Evolutionary conservation across 1,284 basidiomycete genomes (phyloP).

Genomic region (Ceratobasidium sp.): DNA sequence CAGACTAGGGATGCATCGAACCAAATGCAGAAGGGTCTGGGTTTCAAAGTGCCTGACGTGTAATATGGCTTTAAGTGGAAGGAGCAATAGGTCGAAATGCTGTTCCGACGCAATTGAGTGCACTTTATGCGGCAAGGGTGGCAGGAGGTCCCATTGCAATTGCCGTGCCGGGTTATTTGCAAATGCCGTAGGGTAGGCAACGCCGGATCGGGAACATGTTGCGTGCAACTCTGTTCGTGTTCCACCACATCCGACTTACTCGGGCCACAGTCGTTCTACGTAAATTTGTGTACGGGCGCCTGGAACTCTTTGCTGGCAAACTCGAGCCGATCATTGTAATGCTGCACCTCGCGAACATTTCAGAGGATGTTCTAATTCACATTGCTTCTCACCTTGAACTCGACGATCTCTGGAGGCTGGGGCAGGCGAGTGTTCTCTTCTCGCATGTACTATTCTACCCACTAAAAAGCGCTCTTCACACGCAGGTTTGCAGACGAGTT

Average conservation of each 20-base stretch:
- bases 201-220: neutral
- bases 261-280: neutral
- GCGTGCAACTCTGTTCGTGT: slow-evolving; percentile 3
- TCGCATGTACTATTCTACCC: neutral
- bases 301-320: neutral
- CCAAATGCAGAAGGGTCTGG: neutral
- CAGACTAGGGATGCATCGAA: neutral
- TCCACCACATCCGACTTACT: slow-evolving; percentile 10
- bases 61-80: neutral
- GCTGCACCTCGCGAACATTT: slow-evolving; percentile 20
- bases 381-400: slow-evolving; percentile 33
- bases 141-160: neutral
- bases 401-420: slow-evolving; percentile 40
- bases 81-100: too few relatives aligned
- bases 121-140: neutral
- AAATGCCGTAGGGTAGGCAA: neutral
- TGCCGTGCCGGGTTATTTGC: slow-evolving; percentile 1
- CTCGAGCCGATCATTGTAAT: slow-evolving; percentile 21
- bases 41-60: neutral
- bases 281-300: neutral
- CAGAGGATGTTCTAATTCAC: slow-evolving; percentile 33
- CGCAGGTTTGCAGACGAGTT: slow-evolving; percentile 25
- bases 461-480: neutral
- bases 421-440: slow-evolving; percentile 27
- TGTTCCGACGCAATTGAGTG: too few relatives aligned